Base-by-base conservation (phyloP, 768 basidiomycete genomes). In the Rhodosporidiobolus sp. region DNA sequence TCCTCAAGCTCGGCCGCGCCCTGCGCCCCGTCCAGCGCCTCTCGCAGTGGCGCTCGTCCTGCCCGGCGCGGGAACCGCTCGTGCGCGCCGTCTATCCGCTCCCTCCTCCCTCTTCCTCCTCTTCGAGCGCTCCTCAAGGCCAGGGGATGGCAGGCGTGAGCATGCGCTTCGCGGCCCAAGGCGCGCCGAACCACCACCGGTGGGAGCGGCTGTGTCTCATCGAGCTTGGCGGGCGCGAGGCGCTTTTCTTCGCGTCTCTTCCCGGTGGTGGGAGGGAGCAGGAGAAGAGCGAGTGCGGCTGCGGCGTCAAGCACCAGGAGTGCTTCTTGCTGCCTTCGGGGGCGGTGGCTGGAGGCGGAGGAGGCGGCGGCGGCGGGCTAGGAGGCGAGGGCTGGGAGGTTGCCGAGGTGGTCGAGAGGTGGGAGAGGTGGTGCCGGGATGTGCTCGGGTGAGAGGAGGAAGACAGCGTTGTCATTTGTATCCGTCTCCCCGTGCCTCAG, bases 191-290 rank as follows among this genome's bases (percentile, higher is more conserved):
- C 43, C 59, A 62, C 60, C 65, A 67, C 28, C 62, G 74, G 4
- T 71, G 69, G 69, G 74, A 75, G 35, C 45, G 74, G n/a, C 55
- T 75, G 53, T 65, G 67, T 46, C 45, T 75, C 10, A 54, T 75
- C 45, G 74, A 75, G 49, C 67, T 75, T 17, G 63, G 66, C 0
- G 69, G 74, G 7, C 46, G 73, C 0, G 28, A 19, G 55, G 20
- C 19, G n/a, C 17, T 6, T 1, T 43, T 43, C 38, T 43, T 14
- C 8, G 38, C 38, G 65, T n/a, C n/a, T n/a, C n/a, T n/a, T n/a
- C n/a, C n/a, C n/a, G n/a, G n/a, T n/a, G 30, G 32, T 34, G 16
- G 54, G 20, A 16, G 26, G 28, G n/a, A 20, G 46, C 9, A 24
- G 46, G 45, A 26, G 46, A 43, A 43, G 69, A 68, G 48, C 9